These are phyloP conservation scores for Cladorrhinum samala DNA, from an alignment of 495 filamentous ascomycete species.

Conservation along the genomic window DNA sequence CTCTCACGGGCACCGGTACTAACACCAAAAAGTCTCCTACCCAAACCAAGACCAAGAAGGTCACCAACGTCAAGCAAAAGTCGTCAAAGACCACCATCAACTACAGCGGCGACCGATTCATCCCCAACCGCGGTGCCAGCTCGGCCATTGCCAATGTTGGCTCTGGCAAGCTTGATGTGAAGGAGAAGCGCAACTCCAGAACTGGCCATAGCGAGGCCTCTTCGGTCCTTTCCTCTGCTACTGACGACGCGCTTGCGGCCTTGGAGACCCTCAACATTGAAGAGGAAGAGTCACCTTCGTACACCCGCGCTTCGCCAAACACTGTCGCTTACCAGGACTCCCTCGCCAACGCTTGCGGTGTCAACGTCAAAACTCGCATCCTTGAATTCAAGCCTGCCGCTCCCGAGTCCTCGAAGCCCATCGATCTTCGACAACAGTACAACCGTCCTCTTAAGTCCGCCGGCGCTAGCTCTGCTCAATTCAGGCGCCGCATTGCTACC, in stretches of 20 bases:
- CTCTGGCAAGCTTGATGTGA: slow-evolving; percentile 66
- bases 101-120: slow-evolving; percentile 90
- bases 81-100: slow-evolving; percentile 73
- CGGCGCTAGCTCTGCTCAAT: slow-evolving; percentile 66
- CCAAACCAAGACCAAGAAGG: slow-evolving; percentile 60
- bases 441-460: slow-evolving; percentile 87
- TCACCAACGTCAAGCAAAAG: slow-evolving; percentile 52
- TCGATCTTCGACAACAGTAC: slow-evolving; percentile 95
- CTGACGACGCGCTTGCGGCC: slow-evolving; percentile 72
- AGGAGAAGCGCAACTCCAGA: slow-evolving; percentile 62
- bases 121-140: slow-evolving; percentile 84
- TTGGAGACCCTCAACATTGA: slow-evolving; percentile 69
- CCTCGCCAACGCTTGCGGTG: slow-evolving; percentile 83
- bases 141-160: slow-evolving; percentile 79
- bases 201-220: slow-evolving; percentile 55
- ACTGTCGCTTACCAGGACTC: slow-evolving; percentile 88
- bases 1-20: slow-evolving; percentile 71
- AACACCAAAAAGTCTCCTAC: slow-evolving; percentile 65
- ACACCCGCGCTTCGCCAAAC: slow-evolving; percentile 77
- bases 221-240: slow-evolving; percentile 58
- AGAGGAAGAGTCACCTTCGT: slow-evolving; percentile 46
- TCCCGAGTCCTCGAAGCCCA: slow-evolving; percentile 94
- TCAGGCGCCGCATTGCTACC: slow-evolving; percentile 83
- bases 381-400: slow-evolving; percentile 98
- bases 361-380: slow-evolving; percentile 88